Base-by-base conservation (phyloP, 2,329 filamentous ascomycete species). In the Chrysosphaeria jannelii region DNA sequence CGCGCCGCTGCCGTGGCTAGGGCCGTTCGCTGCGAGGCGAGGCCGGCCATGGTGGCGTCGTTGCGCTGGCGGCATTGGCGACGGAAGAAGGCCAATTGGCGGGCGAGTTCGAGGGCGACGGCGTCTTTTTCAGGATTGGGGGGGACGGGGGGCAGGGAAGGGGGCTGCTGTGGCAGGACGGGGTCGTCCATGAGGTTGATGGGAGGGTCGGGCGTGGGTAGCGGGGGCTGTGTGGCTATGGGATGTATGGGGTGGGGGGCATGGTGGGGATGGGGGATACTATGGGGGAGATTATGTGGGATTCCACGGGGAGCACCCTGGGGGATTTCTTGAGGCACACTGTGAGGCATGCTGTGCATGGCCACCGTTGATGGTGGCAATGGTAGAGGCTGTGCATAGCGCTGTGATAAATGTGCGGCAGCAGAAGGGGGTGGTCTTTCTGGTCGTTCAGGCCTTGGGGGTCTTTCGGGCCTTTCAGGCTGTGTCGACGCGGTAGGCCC, bases 111-210 rank as follows among this genome's bases (percentile, higher is more conserved):
- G 25, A 58, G 57, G 3, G 90, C 54, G 10, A 93, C 58, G 11
- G 71, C 68, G 41, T 93, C 78, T 40, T 90, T 91, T 44, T 93
- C 76, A 1, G 85, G 85, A 36, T 97, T 97, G 0, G 78, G 79
- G 0, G 85, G 81, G 15, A 91, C 76, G 0, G 81, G 79, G 1
- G 85, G 76, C 62, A 5, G 68, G 54, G 6, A 63, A 39, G 12
- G 53, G 10, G 26, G 10, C 14, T 8, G 5, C n/a, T 19, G 5
- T 7, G 12, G 8, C 12, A 7, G 50, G 51, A 9, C 63, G 15
- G 59, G 57, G 25, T 57, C 56, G 29, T 64, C 58, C 33, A 65
- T 50, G 13, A 58, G 39, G 35, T 65, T 57, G 2, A 45, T 55
- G 13, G 42, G 51, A n/a, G 45, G 44, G 4, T 42, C 43, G 30